Evolutionary conservation across 768 basidiomycete genomes (phyloP).

Genomic region (Mrakia frigida): DNA sequence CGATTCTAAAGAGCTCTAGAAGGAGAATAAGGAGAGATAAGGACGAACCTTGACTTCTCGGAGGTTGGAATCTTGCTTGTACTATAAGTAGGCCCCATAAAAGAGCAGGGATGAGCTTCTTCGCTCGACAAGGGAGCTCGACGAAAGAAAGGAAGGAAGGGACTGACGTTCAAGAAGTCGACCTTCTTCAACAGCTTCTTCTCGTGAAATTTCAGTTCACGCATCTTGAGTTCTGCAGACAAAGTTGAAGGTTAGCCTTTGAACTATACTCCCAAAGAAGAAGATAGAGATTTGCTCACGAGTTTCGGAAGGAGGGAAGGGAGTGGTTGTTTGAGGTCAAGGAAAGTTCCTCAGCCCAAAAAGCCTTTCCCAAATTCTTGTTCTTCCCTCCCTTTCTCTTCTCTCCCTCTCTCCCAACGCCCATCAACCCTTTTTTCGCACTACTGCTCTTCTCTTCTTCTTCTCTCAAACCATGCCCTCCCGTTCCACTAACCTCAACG

Average conservation of each 20-base stretch:
- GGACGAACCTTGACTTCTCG: slow-evolving; percentile 65
- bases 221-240: slow-evolving; percentile 49
- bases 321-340: too few species aligned
- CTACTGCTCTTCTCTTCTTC: not conserved
- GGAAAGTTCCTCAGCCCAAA: too few species aligned
- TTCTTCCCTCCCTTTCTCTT: too few species aligned
- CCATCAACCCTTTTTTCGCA: not conserved
- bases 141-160: not conserved
- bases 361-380: not conserved
- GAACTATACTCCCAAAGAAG: too few species aligned
- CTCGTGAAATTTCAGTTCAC: slow-evolving; percentile 94
- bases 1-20: not conserved
- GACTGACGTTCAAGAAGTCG: slow-evolving; percentile 82
- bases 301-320: too few species aligned
- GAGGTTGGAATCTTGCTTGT: slow-evolving; percentile 89
- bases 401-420: not conserved
- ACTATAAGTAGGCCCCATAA: slow-evolving; percentile 51
- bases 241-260: not conserved
- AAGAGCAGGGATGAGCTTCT: not conserved
- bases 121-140: not conserved
- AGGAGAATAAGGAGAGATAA: too few species aligned
- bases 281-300: too few species aligned
- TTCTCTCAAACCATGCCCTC: slow-evolving; percentile 13
- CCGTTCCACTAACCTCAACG: slow-evolving; percentile 19
- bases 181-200: slow-evolving; percentile 92